Evolutionary conservation across 805 yeast genomes (phyloP).

Genomic region (Candida verbasci): DNA sequence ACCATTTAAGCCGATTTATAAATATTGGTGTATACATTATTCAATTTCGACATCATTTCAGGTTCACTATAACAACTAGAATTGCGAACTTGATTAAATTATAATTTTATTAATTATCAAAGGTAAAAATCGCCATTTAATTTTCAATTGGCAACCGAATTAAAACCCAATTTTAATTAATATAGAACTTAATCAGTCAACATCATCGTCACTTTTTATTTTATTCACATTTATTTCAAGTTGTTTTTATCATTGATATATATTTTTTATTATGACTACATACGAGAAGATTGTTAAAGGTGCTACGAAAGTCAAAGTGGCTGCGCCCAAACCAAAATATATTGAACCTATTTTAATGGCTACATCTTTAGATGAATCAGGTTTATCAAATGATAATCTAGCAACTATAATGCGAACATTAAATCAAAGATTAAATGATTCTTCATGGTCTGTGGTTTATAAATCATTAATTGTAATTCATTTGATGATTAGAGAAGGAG

Average conservation of each 20-base stretch:
- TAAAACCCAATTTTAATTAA: too few species aligned
- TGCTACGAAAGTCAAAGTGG: conserved; percentile 55
- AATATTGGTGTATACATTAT: too few species aligned
- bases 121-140: too few species aligned
- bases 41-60: too few species aligned
- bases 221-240: too few species aligned
- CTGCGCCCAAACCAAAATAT: conserved; percentile 97
- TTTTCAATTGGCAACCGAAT: too few species aligned
- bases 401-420: conserved; percentile 65
- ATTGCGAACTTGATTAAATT: too few species aligned
- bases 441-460: conserved; percentile 89
- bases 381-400: conserved; percentile 46
- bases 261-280: conserved; percentile 44
- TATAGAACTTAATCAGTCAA: too few species aligned
- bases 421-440: conserved; percentile 59
- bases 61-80: too few species aligned
- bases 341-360: conserved; percentile 86
- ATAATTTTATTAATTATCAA: too few species aligned
- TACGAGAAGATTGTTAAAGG: conserved; percentile 72
- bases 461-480: conserved; percentile 83
- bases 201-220: background rate
- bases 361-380: conserved; percentile 46
- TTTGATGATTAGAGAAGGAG: conserved; percentile 91
- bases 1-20: too few species aligned
- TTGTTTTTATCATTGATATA: too few species aligned